These are phyloP conservation scores for Parietaria judaica DNA, from an alignment of 306 rosid species.

Conservation along the genomic window DNA sequence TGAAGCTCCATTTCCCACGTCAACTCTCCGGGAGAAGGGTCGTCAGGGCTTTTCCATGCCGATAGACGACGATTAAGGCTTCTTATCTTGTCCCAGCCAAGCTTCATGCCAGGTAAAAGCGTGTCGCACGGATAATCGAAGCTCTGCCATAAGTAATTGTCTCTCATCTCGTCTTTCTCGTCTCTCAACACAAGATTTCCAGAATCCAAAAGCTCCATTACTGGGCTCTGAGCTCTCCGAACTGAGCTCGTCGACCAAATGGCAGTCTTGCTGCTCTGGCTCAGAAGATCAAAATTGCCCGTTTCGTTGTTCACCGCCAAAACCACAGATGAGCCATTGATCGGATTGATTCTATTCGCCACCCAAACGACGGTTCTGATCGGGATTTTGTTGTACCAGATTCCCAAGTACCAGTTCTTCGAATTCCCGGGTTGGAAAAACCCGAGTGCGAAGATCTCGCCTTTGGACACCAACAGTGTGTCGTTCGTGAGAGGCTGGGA, in stretches of 20 bases:
- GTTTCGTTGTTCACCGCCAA: slow-evolving; percentile 21
- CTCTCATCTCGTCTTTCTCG: slow-evolving; percentile 3
- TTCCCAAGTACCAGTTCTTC: slow-evolving; percentile 33
- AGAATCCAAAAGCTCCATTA: slow-evolving; percentile 26
- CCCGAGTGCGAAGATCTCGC: slow-evolving; percentile 26
- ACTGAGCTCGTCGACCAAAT: slow-evolving; percentile 35
- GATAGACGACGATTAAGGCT: slow-evolving; percentile 25
- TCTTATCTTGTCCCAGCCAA: slow-evolving; percentile 35
- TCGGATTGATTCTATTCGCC: slow-evolving; percentile 25
- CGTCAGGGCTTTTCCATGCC: slow-evolving; percentile 44
- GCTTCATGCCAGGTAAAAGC: slow-evolving; percentile 35
- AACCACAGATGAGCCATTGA: slow-evolving; percentile 22
- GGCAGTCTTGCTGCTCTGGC: slow-evolving; percentile 4
- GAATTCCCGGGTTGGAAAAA: slow-evolving; percentile 34
- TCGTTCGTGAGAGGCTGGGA: slow-evolving; percentile 21
- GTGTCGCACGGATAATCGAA: slow-evolving; percentile 38
- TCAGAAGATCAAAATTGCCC: slow-evolving; percentile 24
- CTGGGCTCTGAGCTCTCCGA: slow-evolving; percentile 16
- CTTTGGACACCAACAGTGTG: slow-evolving; percentile 15
- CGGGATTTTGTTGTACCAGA: slow-evolving; percentile 27
- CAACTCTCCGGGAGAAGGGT: slow-evolving; percentile 36
- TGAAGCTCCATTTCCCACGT: slow-evolving; percentile 12
- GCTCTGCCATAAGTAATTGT: slow-evolving; percentile 35
- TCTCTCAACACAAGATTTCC: slow-evolving; percentile 48
- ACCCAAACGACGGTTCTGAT: slow-evolving; percentile 28